Evolutionary conservation across 2,329 filamentous ascomycete genomes (phyloP), one percentile per base, ranked within the genome.

Genomic region (Incumbomyces lentus): DNA sequence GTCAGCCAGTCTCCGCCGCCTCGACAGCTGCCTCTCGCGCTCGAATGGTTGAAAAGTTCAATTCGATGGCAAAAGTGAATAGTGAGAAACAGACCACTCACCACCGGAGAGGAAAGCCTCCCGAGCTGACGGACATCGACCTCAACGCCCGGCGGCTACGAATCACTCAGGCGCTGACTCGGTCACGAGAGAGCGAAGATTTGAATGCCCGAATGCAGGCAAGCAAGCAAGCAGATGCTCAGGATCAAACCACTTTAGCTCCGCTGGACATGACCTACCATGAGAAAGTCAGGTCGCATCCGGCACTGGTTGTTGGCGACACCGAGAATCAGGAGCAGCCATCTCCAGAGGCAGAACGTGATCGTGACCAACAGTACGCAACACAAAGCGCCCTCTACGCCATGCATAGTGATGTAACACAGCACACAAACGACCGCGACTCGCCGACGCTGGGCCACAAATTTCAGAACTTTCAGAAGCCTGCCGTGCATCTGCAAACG

Each of bases 81-180:
- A 60, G 50, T 40, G 60, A 62, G 29, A 47, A 50, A 10, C 59
- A 60, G 54, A 64, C 55, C 43, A 52, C 60, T 19, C 60, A 61
- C 49, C 58, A 59, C 40, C 60, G 62, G 44, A 62, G 60, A 50
- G 67, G 66, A 52, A 69, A 66, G 53, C 69, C 76, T 30, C 75
- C 74, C n/a, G 74, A 79, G 57, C 58, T 89, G 49, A 82, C 82
- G 1, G 82, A 83, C 49, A 85, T 93, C 44, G 86, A 95, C 64
- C 92, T 93, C 61, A 86, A 84, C 49, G 84, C 86, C 55, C 77
- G 86, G 42, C 76, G 88, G 56, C 82, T 87, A 59, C 80, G 81
- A 50, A 93, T 94, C 57, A 83, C 89, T 56, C 78, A 87, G 47
- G 87, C 86, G 12, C 90, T 93, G 63, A 89, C 80, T 56, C 86